Conservation (phyloP, 345 rosid genomes). For the Eucalyptus grandis region DNA sequence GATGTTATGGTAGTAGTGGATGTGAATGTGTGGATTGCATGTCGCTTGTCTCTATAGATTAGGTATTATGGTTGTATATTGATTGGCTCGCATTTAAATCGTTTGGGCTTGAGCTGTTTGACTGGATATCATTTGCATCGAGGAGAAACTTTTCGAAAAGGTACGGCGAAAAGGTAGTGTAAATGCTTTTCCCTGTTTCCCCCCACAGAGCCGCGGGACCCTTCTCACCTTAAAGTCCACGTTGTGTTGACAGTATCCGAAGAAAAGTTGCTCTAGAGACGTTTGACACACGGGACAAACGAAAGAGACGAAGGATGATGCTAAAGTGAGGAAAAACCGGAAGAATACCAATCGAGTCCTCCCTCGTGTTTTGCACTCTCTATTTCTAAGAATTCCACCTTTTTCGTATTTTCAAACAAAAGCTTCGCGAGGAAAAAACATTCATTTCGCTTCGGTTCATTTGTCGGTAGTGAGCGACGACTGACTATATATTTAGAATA, state of each 20-base stretch:
- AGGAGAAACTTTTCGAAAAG: neutral
- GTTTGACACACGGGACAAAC: neutral
- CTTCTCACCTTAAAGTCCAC: neutral
- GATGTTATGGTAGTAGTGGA: neutral
- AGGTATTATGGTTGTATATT: neutral
- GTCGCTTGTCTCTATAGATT: neutral
- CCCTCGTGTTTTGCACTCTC: neutral
- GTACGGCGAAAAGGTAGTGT: neutral
- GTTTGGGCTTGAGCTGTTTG: neutral
- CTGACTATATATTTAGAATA: accelerated
- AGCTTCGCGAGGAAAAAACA: neutral
- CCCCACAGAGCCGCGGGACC: neutral
- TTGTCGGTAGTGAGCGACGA: neutral
- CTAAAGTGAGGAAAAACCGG: neutral
- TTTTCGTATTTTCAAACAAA: neutral
- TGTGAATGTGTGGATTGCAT: neutral
- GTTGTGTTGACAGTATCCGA: neutral
- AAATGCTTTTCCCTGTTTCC: neutral
- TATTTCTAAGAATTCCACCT: neutral
- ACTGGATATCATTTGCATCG: neutral
- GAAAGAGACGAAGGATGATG: neutral
- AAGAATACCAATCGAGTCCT: neutral
- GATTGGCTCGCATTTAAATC: neutral
- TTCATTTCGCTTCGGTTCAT: neutral
- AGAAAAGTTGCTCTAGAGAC: neutral